A percentile compares a stretch with the other conserved stretches of the same genome.
Conservation (phyloP, 345 rosid genomes). For the Firmiana major region DNA sequence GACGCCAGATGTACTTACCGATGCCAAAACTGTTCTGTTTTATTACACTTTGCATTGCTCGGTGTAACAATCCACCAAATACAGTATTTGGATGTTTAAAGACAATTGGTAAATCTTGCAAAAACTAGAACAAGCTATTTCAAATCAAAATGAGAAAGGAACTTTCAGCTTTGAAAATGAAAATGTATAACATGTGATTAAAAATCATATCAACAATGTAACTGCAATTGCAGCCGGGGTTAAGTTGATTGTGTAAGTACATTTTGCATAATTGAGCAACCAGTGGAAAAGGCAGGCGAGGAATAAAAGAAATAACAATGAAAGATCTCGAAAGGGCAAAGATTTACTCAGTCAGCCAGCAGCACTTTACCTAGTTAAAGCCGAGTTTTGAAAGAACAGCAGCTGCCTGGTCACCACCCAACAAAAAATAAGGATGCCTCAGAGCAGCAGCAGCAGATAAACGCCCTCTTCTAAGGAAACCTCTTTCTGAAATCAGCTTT, state of each 20-base stretch:
- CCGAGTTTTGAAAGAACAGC: conserved; percentile 76
- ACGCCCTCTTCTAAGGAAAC: conserved; percentile 73
- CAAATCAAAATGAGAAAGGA: neutral
- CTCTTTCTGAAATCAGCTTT: conserved; percentile 77
- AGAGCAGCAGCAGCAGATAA: conserved; percentile 89
- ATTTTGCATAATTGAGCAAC: conserved; percentile 1
- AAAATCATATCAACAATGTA: conserved; percentile 1
- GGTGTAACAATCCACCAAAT: neutral
- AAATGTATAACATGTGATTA: neutral
- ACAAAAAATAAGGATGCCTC: conserved; percentile 87
- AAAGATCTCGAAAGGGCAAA: neutral
- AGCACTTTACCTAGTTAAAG: conserved; percentile 45
- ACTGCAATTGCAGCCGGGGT: neutral
- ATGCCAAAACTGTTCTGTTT: neutral
- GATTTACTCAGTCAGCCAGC: conserved; percentile 16
- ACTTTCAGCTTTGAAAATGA: neutral
- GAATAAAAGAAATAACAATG: neutral
- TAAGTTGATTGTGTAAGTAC: neutral
- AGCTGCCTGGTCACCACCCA: conserved; percentile 93
- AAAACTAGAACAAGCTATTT: neutral
- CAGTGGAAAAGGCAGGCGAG: neutral
- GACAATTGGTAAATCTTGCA: neutral
- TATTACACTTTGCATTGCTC: neutral
- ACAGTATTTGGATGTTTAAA: neutral
- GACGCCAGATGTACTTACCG: neutral